A percentile compares a stretch with the other conserved stretches of the same genome.
Conservation (phyloP, 306 rosid species). For the Urtica urens region DNA sequence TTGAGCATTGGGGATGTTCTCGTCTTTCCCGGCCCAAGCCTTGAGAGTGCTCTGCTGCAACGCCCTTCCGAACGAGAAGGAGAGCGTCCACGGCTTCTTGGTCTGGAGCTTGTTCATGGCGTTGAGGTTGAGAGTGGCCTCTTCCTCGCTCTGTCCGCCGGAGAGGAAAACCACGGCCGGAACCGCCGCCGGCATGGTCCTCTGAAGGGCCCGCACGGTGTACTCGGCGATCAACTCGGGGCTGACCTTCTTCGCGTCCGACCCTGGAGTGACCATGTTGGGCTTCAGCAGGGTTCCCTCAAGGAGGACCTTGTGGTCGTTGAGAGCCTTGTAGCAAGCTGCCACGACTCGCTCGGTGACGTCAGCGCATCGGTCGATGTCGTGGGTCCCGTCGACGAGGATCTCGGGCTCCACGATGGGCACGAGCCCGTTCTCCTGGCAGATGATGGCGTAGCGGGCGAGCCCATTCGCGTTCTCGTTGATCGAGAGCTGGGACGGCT, state of each 20-base stretch:
- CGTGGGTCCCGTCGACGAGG: slow-evolving; percentile 61
- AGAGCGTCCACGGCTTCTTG: slow-evolving; percentile 76
- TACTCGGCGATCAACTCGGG: slow-evolving; percentile 53
- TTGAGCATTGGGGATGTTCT: slow-evolving; percentile 48
- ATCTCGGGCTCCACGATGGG: slow-evolving; percentile 85
- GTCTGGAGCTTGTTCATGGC: slow-evolving; percentile 60
- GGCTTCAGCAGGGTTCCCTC: slow-evolving; percentile 79
- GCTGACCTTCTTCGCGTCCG: slow-evolving; percentile 41
- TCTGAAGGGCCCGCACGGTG: slow-evolving; percentile 52
- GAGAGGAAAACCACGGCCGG: slow-evolving; percentile 67
- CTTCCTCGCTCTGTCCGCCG: slow-evolving; percentile 85
- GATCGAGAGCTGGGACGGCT: slow-evolving; percentile 64
- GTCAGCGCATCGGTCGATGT: slow-evolving; percentile 48
- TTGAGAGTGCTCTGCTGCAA: slow-evolving; percentile 70
- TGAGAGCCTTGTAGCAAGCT: slow-evolving; percentile 83
- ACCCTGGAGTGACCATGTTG: slow-evolving; percentile 83
- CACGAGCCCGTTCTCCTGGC: slow-evolving; percentile 74
- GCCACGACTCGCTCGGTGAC: slow-evolving; percentile 71
- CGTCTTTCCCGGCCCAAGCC: slow-evolving; percentile 65
- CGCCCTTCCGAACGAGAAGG: slow-evolving; percentile 71
- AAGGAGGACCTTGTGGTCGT: slow-evolving; percentile 60
- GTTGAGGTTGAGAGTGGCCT: slow-evolving; percentile 61
- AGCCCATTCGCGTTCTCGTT: slow-evolving; percentile 64
- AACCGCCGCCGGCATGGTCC: slow-evolving; percentile 58
- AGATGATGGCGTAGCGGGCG: slow-evolving; percentile 61